These are phyloP conservation scores for Isoetes engelmannii DNA, from an alignment of 83 land plant genomes.

Conservation along the genomic window DNA sequence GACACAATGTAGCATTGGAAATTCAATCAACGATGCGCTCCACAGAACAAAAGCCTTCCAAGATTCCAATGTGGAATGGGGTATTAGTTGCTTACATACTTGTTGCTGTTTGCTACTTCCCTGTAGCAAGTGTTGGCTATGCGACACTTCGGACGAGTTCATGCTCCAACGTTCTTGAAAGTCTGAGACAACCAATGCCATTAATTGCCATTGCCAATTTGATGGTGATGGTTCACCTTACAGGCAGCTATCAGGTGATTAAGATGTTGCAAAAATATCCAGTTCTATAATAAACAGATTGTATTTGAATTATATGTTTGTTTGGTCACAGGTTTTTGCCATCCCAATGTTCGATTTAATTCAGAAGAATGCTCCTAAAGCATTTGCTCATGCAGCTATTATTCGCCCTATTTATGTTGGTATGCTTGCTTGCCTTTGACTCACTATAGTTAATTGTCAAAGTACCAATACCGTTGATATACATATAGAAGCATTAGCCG, in stretches of 20 bases:
- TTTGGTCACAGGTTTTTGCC: conserved; percentile 1
- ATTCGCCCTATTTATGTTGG: conserved; percentile 1
- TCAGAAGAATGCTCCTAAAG: not conserved
- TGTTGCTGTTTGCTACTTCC: conserved; percentile 14
- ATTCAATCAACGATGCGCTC: conserved; percentile 7
- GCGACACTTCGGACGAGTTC: not conserved
- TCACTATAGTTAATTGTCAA: not conserved
- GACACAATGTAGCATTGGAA: conserved; percentile 11
- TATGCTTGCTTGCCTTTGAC: not conserved
- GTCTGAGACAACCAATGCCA: not conserved
- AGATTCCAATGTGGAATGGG: conserved; percentile 9
- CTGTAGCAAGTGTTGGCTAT: conserved; percentile 9
- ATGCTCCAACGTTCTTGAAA: conserved; percentile 1
- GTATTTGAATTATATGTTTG: not conserved
- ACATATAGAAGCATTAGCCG: no score
- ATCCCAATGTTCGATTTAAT: not conserved
- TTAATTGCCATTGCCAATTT: not conserved
- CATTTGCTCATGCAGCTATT: not conserved
- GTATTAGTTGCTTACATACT: conserved; percentile 8
- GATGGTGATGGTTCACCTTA: conserved; percentile 6
- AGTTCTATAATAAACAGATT: not conserved
- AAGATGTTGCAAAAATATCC: not conserved
- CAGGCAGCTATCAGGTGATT: conserved; percentile 10
- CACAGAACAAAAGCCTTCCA: conserved; percentile 1
- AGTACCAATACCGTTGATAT: no score